Conservation (phyloP, 352 stramenopile species). For the Chrysophaeum taylorii region DNA sequence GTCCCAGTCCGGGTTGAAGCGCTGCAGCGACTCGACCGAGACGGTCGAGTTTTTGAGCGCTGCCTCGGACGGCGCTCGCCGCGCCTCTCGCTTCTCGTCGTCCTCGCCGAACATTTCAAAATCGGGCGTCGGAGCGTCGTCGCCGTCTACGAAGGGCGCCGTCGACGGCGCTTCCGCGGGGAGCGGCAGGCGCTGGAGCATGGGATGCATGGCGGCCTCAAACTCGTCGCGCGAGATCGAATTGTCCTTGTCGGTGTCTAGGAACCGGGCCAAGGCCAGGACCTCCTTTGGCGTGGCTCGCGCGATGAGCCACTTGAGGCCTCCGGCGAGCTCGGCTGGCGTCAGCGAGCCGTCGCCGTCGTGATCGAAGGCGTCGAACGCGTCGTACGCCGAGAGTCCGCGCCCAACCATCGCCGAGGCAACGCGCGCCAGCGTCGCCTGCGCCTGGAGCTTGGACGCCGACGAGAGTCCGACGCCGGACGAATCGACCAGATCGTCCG, state of each 20-base stretch:
- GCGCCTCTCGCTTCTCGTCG: no score
- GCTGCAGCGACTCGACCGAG: constrained; percentile 20
- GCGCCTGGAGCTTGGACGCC: neutral
- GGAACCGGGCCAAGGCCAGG: constrained; percentile 61
- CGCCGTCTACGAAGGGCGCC: no score
- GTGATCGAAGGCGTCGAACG: constrained; percentile 71
- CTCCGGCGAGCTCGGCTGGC: constrained; percentile 64
- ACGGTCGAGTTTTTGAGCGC: constrained; percentile 10
- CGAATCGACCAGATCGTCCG: no score
- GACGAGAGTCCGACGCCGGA: neutral
- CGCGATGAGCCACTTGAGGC: constrained; percentile 66
- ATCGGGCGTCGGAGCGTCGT: no score
- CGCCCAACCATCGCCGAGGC: constrained; percentile 54
- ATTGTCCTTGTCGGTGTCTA: constrained; percentile 71
- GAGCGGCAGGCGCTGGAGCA: neutral
- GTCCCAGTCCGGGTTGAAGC: constrained; percentile 30
- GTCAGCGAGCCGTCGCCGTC: constrained; percentile 68
- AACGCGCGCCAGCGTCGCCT: neutral
- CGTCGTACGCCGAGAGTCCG: constrained; percentile 68
- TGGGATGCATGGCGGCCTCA: constrained; percentile 54
- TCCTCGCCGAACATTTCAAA: no score
- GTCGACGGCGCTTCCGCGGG: neutral
- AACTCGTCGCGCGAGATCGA: constrained; percentile 78
- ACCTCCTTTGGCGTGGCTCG: constrained; percentile 32
- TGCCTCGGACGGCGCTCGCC: no score